Base-by-base conservation (phyloP, 805 yeast genomes). In the Metschnikowia cerradonensis region DNA sequence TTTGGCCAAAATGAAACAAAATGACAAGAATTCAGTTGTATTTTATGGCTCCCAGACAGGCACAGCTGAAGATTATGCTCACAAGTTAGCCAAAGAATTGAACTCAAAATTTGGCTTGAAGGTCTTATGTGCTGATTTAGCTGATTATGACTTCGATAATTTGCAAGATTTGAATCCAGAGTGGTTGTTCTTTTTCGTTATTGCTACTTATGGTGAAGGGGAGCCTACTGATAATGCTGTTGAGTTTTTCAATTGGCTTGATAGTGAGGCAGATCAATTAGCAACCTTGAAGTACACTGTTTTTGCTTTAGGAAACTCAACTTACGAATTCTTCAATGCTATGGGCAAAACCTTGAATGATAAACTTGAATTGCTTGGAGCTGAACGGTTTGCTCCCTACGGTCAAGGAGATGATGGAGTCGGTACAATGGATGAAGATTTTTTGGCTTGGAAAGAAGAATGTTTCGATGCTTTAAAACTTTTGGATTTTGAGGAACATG, bases 161-260 rank as follows among this genome's bases (percentile, higher is more conserved):
- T 74, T 94, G 49, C 82, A 82, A 61, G 80, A 80, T 45, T 68
- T 92, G 55, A 79, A 84, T 19, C 71, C 74, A 15, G 79, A 80
- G 52, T 73, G 80, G 49, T 83, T 83, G 19, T 67, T 72, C 30
- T 70, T 73, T 51, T 85, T 92, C 62, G 77, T 92, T 64, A 76
- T 90, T 72, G 94, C 98, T 32, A 90, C 97, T 10, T 94, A 94
- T 62, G 99, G 99, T 60, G 99, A 92, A 72, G 99, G 99, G 65
- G 99, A 92, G 67, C 96, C 96, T 60, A 92, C 99, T 13, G 99
- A 92, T 67, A 88, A 89, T 60, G 94, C 97, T n/a, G 79, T 80
- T 39, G 83, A 82, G 36, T 89, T 94, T 66, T 83, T 82, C 64
- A 86, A 84, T 51, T 82, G 73, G 63, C 78, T 91, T 61, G 80